phyloP scores from a whole-genome alignment of 2,329 filamentous ascomycete genomes.

The Clonostachys chloroleuca region DNA sequence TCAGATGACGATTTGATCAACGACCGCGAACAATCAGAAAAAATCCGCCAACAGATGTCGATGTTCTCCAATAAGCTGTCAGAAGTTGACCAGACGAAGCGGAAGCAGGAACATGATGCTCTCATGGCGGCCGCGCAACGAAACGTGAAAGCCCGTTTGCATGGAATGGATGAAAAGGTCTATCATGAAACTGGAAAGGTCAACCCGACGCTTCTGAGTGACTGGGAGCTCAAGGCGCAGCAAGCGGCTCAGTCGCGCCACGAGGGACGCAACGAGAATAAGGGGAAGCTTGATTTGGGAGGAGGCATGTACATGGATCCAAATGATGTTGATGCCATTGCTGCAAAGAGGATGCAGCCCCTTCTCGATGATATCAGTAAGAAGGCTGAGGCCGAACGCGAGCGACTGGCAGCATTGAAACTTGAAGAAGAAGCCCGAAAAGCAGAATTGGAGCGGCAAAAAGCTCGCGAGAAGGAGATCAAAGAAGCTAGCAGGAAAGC shows the following conservation, averaged over 20 bases:
- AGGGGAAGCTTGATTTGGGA: conserved; percentile 64
- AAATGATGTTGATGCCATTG: conserved; percentile 74
- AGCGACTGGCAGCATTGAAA: conserved; percentile 60
- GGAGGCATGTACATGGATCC: conserved; percentile 77
- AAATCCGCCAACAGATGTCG: conserved; percentile 76
- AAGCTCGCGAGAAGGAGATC: conserved; percentile 45
- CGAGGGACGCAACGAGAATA: conserved; percentile 50
- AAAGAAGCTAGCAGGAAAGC: conserved; percentile 48
- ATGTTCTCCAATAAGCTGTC: conserved; percentile 65
- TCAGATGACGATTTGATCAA: conserved; percentile 59
- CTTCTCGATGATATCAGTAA: conserved; percentile 81
- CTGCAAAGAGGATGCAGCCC: conserved; percentile 72
- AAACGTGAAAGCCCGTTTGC: conserved; percentile 77
- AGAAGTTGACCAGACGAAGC: conserved; percentile 69
- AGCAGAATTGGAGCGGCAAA: conserved; percentile 43
- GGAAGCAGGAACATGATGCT: conserved; percentile 68
- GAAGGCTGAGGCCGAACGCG: conserved; percentile 68
- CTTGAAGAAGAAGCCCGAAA: conserved; percentile 54
- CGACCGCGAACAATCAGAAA: conserved; percentile 65
- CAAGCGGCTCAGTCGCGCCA: conserved; percentile 63
- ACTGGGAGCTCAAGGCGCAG: conserved; percentile 77
- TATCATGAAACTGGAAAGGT: conserved; percentile 73
- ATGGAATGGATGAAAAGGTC: conserved; percentile 77
- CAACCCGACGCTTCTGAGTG: conserved; percentile 61
- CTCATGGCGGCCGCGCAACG: conserved; percentile 76